Base-by-base conservation (phyloP, 495 filamentous ascomycete species). In the Tetracladium marchalianum region DNA sequence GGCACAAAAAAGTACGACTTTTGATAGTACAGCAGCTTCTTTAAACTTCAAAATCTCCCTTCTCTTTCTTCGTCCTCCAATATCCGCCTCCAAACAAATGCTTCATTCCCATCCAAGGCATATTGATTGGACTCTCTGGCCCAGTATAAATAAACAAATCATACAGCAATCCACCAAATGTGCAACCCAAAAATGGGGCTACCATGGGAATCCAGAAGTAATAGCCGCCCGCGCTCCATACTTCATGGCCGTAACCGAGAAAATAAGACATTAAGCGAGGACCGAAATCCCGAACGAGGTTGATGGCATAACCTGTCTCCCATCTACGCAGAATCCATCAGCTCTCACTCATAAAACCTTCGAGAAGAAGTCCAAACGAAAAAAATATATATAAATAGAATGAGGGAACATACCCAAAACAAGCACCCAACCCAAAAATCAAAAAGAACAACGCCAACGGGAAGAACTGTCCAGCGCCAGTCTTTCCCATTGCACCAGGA, bases 231-330 rank as follows among this genome's bases (percentile, higher is more conserved):
- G 77, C 76, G 9, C 56, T 57, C 75, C 76, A 82, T 1, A 82
- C 79, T 36, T 77, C 70, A 39, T 61, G 62, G 4, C 78, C 78
- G 58, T 82, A 81, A 7, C 78, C 79, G 33, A 82, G 48, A 53
- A 72, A 63, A 52, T 77, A 82, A 4, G 72, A 67, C 19, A 77
- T 66, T 17, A 82, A 57, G 10, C 79, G 59, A 0, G 79, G 78
- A 1, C 79, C 78, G 60, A 81, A 80, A 43, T 83, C 79, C 40
- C 79, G 58, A 4, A 77, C 79, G 18, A 79, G 61, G 49, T 82
- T 82, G 33, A 82, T 78, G 5, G 79, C 77, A 55, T 81, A 82
- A 4, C 79, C 79, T 5, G 78, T 82, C 53, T 82, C 75, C 70
- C 72, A 81, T 11, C 51, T 53, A 31, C 12, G 16, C n/a, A 17